These are phyloP conservation scores for Fusarium pininemorale DNA, from an alignment of 2,329 filamentous ascomycete species.

Conservation along the genomic window DNA sequence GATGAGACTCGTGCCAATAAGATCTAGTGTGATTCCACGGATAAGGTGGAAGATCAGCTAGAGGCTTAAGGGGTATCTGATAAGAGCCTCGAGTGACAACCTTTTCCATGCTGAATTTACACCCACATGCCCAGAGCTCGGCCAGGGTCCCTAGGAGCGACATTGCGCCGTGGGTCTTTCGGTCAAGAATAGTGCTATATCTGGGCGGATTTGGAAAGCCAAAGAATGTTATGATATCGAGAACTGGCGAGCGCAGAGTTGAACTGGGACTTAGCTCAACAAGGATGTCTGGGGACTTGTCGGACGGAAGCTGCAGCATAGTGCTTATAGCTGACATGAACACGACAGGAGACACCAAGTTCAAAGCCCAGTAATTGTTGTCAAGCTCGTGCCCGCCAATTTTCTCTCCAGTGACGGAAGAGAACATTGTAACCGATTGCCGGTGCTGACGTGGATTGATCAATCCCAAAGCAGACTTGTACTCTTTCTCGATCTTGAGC, in stretches of 20 bases:
- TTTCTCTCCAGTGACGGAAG: conserved; percentile 49
- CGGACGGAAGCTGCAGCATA: conserved; percentile 44
- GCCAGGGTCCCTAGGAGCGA: conserved; percentile 48
- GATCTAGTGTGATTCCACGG: conserved; percentile 62
- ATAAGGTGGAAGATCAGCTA: conserved; percentile 60
- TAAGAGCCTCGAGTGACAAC: conserved; percentile 36
- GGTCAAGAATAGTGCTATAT: conserved; percentile 45
- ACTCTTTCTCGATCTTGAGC: conserved; percentile 50
- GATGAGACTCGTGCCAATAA: conserved; percentile 64
- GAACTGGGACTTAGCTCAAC: conserved; percentile 55
- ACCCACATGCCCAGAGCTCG: conserved; percentile 51
- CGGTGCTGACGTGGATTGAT: conserved; percentile 29
- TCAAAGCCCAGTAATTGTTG: conserved; percentile 56
- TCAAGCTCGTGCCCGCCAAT: conserved; percentile 43
- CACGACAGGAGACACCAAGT: conserved; percentile 56
- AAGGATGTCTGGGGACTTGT: conserved; percentile 47
- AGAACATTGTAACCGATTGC: conserved; percentile 50
- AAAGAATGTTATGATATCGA: conserved; percentile 46
- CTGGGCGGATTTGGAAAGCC: background rate
- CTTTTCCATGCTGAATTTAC: conserved; percentile 44
- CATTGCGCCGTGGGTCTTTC: conserved; percentile 31
- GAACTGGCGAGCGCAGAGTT: conserved; percentile 49
- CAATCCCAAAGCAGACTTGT: conserved; percentile 42
- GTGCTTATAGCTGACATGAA: conserved; percentile 53
- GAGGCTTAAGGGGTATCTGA: conserved; percentile 42